Evolutionary conservation across 2,329 filamentous ascomycete genomes (phyloP).

Genomic region (Metarhizium humberi): DNA sequence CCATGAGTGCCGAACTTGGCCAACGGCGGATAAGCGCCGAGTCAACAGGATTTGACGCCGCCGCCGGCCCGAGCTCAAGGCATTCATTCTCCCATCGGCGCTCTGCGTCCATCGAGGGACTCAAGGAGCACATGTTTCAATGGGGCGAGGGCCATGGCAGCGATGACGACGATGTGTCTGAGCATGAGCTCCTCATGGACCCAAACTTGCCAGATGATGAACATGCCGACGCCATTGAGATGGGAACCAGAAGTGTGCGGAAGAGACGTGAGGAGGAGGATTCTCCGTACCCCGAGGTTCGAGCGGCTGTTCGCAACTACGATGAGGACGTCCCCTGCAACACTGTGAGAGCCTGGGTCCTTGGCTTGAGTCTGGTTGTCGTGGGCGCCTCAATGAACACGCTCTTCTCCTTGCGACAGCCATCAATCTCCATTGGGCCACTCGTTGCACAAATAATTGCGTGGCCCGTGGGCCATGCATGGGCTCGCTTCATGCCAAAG

Average conservation of each 20-base stretch:
- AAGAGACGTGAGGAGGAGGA: slow-evolving; percentile 40
- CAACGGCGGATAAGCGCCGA: slow-evolving; percentile 6
- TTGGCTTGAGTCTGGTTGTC: slow-evolving; percentile 47
- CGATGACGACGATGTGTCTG: slow-evolving; percentile 37
- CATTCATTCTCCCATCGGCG: slow-evolving; percentile 18
- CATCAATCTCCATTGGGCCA: slow-evolving; percentile 50
- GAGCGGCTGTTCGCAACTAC: slow-evolving; percentile 54
- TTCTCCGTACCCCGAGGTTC: slow-evolving; percentile 58
- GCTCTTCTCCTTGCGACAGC: slow-evolving; percentile 52
- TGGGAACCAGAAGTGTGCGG: slow-evolving; percentile 11
- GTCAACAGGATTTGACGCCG: slow-evolving; percentile 13
- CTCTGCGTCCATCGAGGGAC: slow-evolving; percentile 12
- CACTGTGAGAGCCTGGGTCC: slow-evolving; percentile 56
- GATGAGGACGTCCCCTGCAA: slow-evolving; percentile 58
- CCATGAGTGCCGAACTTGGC: slow-evolving; percentile 2
- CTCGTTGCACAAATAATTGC: slow-evolving; percentile 56
- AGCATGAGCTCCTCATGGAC: slow-evolving; percentile 48
- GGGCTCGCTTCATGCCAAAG: slow-evolving; percentile 46
- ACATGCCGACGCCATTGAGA: slow-evolving; percentile 17
- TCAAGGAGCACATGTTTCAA: slow-evolving; percentile 26
- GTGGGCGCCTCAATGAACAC: slow-evolving; percentile 54
- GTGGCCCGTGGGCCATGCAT: slow-evolving; percentile 53
- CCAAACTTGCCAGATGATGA: slow-evolving; percentile 39
- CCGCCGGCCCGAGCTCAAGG: slow-evolving; percentile 13
- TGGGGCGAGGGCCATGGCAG: slow-evolving; percentile 29